phyloP scores from a whole-genome alignment of 345 rosid genomes.

The Bruguiera sexangula region DNA sequence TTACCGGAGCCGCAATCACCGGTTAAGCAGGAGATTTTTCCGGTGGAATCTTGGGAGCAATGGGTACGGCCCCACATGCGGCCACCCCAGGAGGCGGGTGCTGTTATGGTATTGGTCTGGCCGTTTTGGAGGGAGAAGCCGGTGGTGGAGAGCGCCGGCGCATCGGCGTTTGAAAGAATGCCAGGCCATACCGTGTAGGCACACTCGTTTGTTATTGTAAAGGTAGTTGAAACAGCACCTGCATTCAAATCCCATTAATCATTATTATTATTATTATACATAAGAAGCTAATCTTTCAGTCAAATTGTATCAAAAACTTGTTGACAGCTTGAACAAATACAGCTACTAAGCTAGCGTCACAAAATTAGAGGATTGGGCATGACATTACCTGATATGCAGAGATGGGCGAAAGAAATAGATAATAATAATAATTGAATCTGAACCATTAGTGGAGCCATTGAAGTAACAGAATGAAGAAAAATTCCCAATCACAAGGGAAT shows the following conservation, averaged over 20 bases:
- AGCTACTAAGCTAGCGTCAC: too few relatives aligned
- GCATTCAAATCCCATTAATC: neutral
- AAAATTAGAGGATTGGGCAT: too few relatives aligned
- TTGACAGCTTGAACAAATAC: too few relatives aligned
- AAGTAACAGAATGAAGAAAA: too few relatives aligned
- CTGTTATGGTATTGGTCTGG: conserved; percentile 46
- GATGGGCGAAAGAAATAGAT: too few relatives aligned
- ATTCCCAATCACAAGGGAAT: too few relatives aligned
- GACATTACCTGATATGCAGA: too few relatives aligned
- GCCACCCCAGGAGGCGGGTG: conserved; percentile 91
- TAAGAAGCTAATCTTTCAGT: too few relatives aligned
- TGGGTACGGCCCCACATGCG: conserved; percentile 87
- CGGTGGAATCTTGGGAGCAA: conserved; percentile 61
- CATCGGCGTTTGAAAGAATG: conserved; percentile 68
- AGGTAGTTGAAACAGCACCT: conserved; percentile 55
- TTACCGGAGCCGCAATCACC: conserved; percentile 84
- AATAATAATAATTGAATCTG: too few relatives aligned
- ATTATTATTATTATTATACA: too few relatives aligned
- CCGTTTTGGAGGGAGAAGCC: conserved; percentile 75
- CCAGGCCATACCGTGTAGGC: conserved; percentile 89
- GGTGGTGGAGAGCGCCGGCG: conserved; percentile 61
- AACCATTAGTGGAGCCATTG: too few relatives aligned
- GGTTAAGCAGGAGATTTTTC: conserved; percentile 67
- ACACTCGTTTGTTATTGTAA: conserved; percentile 64
- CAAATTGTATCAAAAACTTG: too few relatives aligned